A percentile compares a stretch with the other conserved stretches of the same genome.
These are phyloP conservation scores for Bruguiera gymnorhiza DNA, from an alignment of 345 rosid species.

Conservation along the genomic window DNA sequence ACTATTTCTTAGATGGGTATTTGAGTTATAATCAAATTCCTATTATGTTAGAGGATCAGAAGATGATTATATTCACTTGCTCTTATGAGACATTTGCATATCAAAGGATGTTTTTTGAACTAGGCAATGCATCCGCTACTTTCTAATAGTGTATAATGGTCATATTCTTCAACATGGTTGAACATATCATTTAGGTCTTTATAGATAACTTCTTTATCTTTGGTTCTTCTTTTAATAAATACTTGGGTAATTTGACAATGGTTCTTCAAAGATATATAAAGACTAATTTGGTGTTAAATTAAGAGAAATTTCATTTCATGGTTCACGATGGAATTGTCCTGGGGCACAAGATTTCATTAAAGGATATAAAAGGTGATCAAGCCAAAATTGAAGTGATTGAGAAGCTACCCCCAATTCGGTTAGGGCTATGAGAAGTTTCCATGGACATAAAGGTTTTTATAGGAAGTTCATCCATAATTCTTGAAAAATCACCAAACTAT, in stretches of 20 bases:
- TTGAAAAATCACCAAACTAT: neutral
- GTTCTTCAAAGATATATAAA: neutral
- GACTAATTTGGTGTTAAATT: neutral
- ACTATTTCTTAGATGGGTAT: too few relatives aligned
- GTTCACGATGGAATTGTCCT: neutral
- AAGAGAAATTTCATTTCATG: neutral
- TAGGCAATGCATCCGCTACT: neutral
- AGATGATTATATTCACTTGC: too few relatives aligned
- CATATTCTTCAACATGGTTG: neutral
- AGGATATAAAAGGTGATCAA: too few relatives aligned
- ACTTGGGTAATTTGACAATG: neutral
- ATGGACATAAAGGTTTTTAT: neutral
- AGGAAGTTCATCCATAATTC: neutral
- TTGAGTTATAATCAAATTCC: too few relatives aligned
- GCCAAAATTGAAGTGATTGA: too few relatives aligned
- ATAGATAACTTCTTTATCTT: too few relatives aligned
- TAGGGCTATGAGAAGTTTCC: neutral
- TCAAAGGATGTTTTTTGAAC: neutral
- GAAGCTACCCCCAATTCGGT: neutral
- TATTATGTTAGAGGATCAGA: too few relatives aligned
- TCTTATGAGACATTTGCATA: neutral
- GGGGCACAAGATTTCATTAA: neutral
- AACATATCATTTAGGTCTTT: neutral
- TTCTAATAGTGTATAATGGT: neutral
- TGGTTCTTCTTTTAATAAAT: neutral